Evolutionary conservation across 257 asterid genomes (phyloP).

Genomic region (Primulina tabacum): DNA sequence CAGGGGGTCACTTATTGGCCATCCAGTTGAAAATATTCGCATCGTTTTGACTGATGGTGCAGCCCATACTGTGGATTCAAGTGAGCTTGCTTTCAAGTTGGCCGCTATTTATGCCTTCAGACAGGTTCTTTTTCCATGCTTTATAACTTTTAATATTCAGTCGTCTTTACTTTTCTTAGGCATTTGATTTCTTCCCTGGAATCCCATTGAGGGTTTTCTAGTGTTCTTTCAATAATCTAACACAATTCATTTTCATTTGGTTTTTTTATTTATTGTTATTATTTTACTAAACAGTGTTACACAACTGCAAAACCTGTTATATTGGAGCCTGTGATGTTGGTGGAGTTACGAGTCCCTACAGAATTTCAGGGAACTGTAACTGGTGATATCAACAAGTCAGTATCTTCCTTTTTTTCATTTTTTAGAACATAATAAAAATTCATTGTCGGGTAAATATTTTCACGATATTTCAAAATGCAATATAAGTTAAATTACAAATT

Average conservation of each 20-base stretch:
- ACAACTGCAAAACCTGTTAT: conserved; percentile 76
- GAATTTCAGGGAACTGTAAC: conserved; percentile 95
- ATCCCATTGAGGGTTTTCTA: background rate
- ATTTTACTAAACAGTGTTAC: conserved; percentile 52
- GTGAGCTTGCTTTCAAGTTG: conserved; percentile 98
- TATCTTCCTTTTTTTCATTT: conserved; percentile 16
- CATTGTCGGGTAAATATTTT: background rate
- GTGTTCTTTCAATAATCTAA: background rate
- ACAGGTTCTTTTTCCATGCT: conserved; percentile 57
- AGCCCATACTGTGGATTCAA: conserved; percentile 95
- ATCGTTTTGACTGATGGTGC: conserved; percentile 87
- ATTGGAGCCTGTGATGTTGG: conserved; percentile 95
- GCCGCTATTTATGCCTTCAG: conserved; percentile 97
- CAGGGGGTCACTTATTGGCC: conserved; percentile 99
- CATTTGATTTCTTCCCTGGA: background rate
- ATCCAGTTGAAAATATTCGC: conserved; percentile 92
- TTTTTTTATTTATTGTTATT: conserved; percentile 15
- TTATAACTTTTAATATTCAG: background rate
- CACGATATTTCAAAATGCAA: conserved; percentile 15
- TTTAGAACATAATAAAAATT: background rate
- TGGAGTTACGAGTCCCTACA: conserved; percentile 79
- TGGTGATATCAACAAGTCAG: conserved; percentile 94
- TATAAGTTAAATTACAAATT: background rate
- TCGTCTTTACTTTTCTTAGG: conserved; percentile 4
- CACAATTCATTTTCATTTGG: conserved; percentile 15